Evolutionary conservation across 495 filamentous ascomycete species (phyloP), one percentile per base, ranked within the genome.

Genomic region (Podospora sp.): DNA sequence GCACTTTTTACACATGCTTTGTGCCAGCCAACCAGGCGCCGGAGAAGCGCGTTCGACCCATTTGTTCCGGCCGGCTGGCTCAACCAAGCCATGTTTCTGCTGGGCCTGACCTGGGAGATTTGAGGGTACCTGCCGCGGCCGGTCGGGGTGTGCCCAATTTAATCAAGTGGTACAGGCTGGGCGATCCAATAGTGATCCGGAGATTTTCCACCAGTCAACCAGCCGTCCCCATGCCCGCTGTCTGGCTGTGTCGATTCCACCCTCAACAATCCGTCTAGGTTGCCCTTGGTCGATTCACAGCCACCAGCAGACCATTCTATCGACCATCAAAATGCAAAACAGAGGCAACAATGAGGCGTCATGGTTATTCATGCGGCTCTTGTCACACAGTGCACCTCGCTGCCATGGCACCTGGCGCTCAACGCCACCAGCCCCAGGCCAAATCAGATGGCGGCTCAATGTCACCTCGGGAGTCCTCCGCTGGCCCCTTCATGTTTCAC

Each of bases 401-500:
- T 14, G 4, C 40, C 40, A 18, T 46, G 40, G 40, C 40, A 46
- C 40, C 2, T 11, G 40, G 5, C 14, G 40, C 40, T 46, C 56
- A 60, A 49, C 18, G 50, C 60, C 53, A 58, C 25, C 52, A 59
- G 24, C 18, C 16, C 29, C 53, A 46, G 40, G 40, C 11, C 40
- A 46, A 46, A 6, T 46, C 40, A 57, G 56, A 52, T n/a, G 18
- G 25, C 29, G 25, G 26, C 46, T 49, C 25, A 56, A 57, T 66
- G 56, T 66, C 21, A 68, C 60, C 40, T 63, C 25, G 22, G 49
- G n/a, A n/a, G 40, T 24, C 35, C 50, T 63, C 61, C 24, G 24
- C 61, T 24, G 40, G 24, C 60, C 61, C 55, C 52, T 27, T 62
- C 49, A 61, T 53, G 62, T 65, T 68, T 68, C 66, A 68, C 66